Conservation (phyloP, 257 asterid genomes). For the Scutellaria baicalensis region DNA sequence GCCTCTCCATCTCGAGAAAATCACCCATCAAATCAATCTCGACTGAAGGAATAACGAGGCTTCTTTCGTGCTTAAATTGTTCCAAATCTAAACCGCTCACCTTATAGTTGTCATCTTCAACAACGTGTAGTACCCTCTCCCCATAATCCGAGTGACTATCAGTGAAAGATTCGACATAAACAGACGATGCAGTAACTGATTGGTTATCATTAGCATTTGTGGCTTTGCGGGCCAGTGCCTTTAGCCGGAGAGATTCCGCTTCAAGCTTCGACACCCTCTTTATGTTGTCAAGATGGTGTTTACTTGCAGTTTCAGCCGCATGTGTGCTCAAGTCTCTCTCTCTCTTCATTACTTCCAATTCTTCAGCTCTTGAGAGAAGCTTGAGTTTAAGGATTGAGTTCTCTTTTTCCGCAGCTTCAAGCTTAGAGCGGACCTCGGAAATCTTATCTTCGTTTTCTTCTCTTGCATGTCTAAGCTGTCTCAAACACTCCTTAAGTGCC, state of each 20-base stretch:
- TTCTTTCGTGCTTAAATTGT: conserved; percentile 27
- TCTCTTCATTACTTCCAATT: conserved; percentile 29
- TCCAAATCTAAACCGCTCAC: conserved; percentile 25
- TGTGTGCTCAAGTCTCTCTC: conserved; percentile 60
- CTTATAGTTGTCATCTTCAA: conserved; percentile 27
- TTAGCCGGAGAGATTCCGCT: conserved; percentile 72
- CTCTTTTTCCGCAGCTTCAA: conserved; percentile 58
- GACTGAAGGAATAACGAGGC: conserved; percentile 28
- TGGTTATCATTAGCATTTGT: conserved; percentile 24
- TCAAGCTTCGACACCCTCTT: conserved; percentile 60
- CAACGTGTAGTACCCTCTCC: conserved; percentile 26
- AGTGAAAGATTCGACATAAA: conserved; percentile 43
- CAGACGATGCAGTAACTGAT: conserved; percentile 42
- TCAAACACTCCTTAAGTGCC: conserved; percentile 87
- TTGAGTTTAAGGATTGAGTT: conserved; percentile 48
- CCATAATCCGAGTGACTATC: conserved; percentile 62
- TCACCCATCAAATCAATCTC: conserved; percentile 80
- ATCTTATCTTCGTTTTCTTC: conserved; percentile 73
- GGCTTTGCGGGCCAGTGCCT: conserved; percentile 39
- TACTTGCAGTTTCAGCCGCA: conserved; percentile 82
- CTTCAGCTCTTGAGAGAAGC: conserved; percentile 40
- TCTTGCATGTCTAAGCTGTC: conserved; percentile 80
- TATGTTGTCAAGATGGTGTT: conserved; percentile 62
- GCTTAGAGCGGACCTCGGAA: conserved; percentile 42
- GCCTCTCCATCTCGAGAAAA: conserved; percentile 90